These are phyloP conservation scores for Sporothrix brunneoviolacea DNA, from an alignment of 2,329 filamentous ascomycete genomes.

Conservation along the genomic window DNA sequence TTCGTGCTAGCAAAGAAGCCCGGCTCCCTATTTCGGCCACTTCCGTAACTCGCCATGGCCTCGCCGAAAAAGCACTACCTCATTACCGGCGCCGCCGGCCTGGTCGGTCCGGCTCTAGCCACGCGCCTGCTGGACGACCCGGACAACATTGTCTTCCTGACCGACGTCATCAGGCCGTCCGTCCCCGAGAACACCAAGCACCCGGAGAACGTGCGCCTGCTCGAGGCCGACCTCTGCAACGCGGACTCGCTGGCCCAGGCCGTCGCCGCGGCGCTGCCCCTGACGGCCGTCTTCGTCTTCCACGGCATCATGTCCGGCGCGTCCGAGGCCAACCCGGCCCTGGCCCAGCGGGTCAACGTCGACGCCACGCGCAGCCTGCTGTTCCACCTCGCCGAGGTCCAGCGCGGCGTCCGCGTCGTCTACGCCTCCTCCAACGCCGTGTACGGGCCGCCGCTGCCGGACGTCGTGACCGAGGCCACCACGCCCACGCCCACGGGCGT, in stretches of 20 bases:
- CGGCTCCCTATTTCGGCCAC: no score
- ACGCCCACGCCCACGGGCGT: slow-evolving; percentile 54
- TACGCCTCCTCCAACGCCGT: slow-evolving; percentile 59
- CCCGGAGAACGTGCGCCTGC: slow-evolving; percentile 41
- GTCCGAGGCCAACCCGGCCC: slow-evolving; percentile 53
- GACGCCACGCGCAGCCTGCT: slow-evolving; percentile 51
- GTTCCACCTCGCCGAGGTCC: slow-evolving; percentile 37
- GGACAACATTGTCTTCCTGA: slow-evolving; percentile 35
- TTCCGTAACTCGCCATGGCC: no score
- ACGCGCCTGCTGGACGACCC: slow-evolving; percentile 33
- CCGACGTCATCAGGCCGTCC: slow-evolving; percentile 48
- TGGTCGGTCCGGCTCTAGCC: slow-evolving; percentile 32
- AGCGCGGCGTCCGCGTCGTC: slow-evolving; percentile 50
- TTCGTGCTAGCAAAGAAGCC: no score
- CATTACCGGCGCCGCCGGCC: slow-evolving; percentile 30
- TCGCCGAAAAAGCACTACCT: slow-evolving; percentile 26
- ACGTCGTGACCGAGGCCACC: slow-evolving; percentile 42
- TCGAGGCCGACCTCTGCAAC: slow-evolving; percentile 44
- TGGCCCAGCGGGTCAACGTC: slow-evolving; percentile 55
- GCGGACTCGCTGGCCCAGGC: slow-evolving; percentile 31
- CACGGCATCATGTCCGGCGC: slow-evolving; percentile 63
- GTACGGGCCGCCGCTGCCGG: slow-evolving; percentile 51
- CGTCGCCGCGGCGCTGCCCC: slow-evolving; percentile 36
- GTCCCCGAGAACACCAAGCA: slow-evolving; percentile 41
- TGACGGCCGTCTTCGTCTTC: slow-evolving; percentile 53